Base-by-base conservation (phyloP, 345 rosid genomes). In the Turritis glabra region DNA sequence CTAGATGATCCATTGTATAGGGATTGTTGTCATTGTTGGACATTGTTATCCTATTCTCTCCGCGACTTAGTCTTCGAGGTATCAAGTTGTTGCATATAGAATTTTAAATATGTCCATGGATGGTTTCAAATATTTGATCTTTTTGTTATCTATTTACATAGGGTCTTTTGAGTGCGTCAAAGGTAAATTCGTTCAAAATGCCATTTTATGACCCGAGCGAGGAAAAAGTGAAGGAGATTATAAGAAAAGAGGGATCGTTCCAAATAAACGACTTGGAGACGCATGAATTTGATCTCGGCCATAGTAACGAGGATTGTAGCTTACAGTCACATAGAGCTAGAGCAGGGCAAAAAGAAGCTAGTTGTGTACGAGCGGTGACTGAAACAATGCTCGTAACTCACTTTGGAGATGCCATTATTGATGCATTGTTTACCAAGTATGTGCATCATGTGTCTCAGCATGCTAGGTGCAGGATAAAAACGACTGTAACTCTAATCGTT, bases 341-440 rank as follows among this genome's bases (percentile, higher is more conserved):
- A 8, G 19, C 76, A 26, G 76, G 76, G 2, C 17, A 81, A 33
- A 73, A 57, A 26, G 80, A 83, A 35, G 86, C 85, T 1, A 64
- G 26, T 64, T 80, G 82, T 70, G 66, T 86, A 27, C 80, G 90
- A 74, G 89, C 93, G 1, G 93, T 78, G 74, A 72, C 83, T 7
- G 93, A 86, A 58, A 89, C 87, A 2, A 64, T 88, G 78, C 85
- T 86, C 8, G 33, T 79, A 8, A 75, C 75, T 64, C 90, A 88
- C 27, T 88, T 85, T 22, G 85, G 82, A 9, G 82, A 80, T 48
- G 73, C 15, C 14, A 75, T 81, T 50, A 66, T 84, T 0, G 84
- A 84, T 13, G 76, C 60, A 47, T 63, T 76, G 35, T 85, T 87
- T 44, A 12, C 10, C 2, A 75, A 80, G 53, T 89, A 81, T 51